phyloP scores from a whole-genome alignment of 2,329 filamentous ascomycete genomes.

The Diaporthe vaccinii region DNA sequence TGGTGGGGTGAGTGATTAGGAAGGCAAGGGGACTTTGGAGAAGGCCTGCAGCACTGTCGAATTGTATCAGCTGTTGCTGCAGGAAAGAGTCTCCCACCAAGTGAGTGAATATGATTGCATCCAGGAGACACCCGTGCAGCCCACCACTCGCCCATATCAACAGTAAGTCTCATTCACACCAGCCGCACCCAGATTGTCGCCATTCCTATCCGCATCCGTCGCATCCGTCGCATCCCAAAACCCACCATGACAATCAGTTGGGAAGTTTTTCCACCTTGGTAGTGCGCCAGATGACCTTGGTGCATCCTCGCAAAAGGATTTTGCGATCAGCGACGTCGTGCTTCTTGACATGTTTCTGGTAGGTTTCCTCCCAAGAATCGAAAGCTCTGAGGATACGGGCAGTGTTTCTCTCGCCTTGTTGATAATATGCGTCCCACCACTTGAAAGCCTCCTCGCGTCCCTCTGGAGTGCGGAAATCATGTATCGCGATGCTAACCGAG shows the following conservation, averaged over 20 bases:
- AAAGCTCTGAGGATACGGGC: not conserved
- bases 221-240: not conserved
- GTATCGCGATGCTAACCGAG: not conserved
- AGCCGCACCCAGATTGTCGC: not conserved
- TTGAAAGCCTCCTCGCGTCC: slow-evolving; percentile 6
- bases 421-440: not conserved
- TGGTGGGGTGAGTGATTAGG: not conserved
- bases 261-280: not conserved
- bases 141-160: not conserved
- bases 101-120: not conserved
- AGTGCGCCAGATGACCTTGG: not conserved
- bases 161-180: not conserved
- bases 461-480: slow-evolving; percentile 29
- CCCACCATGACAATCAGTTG: not conserved
- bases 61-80: not conserved
- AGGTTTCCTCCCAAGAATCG: not conserved
- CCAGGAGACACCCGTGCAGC: not conserved
- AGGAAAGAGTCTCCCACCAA: not conserved
- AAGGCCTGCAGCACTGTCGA: not conserved
- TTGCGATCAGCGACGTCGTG: not conserved
- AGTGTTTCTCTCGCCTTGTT: no score
- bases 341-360: not conserved
- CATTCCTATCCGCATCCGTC: no score
- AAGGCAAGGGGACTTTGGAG: not conserved
- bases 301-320: not conserved